Percentiles rank a stretch among this genome's conserved stretches.
Conservation (phyloP, 2,329 filamentous ascomycete genomes). For the Neonectria sp. region DNA sequence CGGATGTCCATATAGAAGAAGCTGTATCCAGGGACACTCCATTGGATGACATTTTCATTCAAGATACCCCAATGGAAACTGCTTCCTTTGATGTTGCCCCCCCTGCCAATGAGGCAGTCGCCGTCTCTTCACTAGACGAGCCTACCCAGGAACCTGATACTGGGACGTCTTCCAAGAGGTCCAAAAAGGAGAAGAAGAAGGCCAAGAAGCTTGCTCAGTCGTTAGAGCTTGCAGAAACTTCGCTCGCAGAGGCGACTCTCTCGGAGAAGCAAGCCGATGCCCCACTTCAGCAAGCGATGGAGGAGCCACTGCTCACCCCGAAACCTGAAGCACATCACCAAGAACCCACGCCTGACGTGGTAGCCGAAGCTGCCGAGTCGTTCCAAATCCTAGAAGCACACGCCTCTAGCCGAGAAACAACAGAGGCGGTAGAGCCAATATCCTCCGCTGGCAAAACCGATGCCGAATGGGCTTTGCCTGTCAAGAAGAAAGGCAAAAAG, state of each 20-base stretch:
- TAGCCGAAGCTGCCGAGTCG: neutral
- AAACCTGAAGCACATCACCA: neutral
- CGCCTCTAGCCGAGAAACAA: constrained; percentile 1
- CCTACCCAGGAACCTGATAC: constrained; percentile 25
- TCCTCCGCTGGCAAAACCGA: constrained; percentile 16
- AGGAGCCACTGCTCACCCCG: constrained; percentile 1
- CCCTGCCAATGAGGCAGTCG: neutral
- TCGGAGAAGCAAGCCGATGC: constrained; percentile 9
- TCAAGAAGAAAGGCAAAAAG: constrained; percentile 53
- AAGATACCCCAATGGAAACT: constrained; percentile 7
- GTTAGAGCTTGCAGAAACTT: constrained; percentile 24
- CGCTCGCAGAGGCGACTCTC: constrained; percentile 12
- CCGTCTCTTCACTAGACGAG: constrained; percentile 9
- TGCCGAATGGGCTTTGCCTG: constrained; percentile 32
- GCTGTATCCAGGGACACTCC: neutral
- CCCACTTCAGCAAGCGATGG: constrained; percentile 5
- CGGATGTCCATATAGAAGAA: neutral
- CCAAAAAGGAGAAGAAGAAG: constrained; percentile 56
- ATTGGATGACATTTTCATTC: neutral
- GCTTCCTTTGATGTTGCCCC: neutral
- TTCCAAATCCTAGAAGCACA: neutral
- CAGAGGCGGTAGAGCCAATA: neutral
- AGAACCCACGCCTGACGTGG: neutral
- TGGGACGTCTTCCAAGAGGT: constrained; percentile 41
- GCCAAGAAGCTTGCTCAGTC: constrained; percentile 50